These are phyloP conservation scores for Diplocarpon mali DNA, from an alignment of 2,329 filamentous ascomycete species.

Conservation along the genomic window DNA sequence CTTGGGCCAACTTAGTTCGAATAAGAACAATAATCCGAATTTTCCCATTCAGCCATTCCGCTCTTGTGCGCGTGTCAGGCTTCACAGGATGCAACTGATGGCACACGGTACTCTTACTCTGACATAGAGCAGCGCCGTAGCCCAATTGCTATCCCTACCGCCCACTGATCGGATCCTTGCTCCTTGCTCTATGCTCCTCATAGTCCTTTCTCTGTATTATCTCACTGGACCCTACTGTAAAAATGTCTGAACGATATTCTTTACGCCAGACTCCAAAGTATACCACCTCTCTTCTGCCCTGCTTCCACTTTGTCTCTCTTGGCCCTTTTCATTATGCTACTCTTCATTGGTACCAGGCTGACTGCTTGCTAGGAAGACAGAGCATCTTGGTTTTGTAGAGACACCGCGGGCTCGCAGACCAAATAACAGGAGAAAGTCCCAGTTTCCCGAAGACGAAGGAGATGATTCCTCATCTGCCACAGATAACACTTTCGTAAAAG, in stretches of 20 bases:
- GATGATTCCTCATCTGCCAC: conserved; percentile 28
- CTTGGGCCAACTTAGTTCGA: too few species aligned
- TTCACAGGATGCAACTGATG: too few species aligned
- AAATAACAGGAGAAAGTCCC: conserved; percentile 31
- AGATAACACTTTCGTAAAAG: conserved; percentile 17
- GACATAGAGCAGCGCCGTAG: too few species aligned
- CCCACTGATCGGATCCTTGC: too few species aligned
- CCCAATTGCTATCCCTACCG: too few species aligned
- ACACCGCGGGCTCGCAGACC: conserved; percentile 35
- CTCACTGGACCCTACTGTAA: neutral
- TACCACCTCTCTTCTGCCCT: neutral
- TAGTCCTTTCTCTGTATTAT: neutral
- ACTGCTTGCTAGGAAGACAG: conserved; percentile 34
- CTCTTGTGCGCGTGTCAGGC: too few species aligned
- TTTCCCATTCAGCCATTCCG: too few species aligned
- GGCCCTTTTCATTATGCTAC: too few species aligned
- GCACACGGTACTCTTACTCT: too few species aligned
- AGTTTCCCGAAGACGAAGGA: conserved; percentile 24
- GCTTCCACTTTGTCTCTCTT: neutral
- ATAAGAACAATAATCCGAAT: too few species aligned
- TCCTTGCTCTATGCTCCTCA: too few species aligned
- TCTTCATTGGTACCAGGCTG: conserved; percentile 5
- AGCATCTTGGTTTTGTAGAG: conserved; percentile 39
- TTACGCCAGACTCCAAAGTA: conserved; percentile 27
- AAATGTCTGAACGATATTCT: conserved; percentile 27